Conservation (phyloP, 768 basidiomycete species). For the Hericium rajendrae region DNA sequence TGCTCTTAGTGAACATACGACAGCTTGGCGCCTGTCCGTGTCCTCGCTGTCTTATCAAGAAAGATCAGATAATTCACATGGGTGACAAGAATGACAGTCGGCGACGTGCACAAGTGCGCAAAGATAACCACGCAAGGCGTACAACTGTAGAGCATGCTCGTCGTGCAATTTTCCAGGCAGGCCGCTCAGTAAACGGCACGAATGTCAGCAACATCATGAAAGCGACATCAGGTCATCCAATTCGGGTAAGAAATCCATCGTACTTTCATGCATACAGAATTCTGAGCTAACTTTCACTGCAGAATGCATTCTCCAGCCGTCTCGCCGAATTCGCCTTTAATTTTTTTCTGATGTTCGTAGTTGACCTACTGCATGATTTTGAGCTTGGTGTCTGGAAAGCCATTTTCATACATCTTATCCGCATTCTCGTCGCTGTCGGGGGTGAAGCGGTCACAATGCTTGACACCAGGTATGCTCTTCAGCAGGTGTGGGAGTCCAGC, state of each 20-base stretch:
- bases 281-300: background rate
- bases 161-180: background rate
- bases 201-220: background rate
- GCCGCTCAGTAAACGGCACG: background rate
- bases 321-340: conserved; percentile 18
- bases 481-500: background rate
- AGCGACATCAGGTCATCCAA: conserved; percentile 7
- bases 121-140: conserved; percentile 6
- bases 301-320: conserved; percentile 26
- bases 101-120: conserved; percentile 2
- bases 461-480: background rate
- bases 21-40: conserved; percentile 31
- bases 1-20: conserved; percentile 28
- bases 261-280: background rate
- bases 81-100: conserved; percentile 19
- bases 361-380: conserved; percentile 26
- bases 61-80: conserved; percentile 20
- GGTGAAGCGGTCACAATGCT: background rate
- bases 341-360: conserved; percentile 18
- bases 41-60: conserved; percentile 26
- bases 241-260: conserved; percentile 2
- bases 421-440: conserved; percentile 15
- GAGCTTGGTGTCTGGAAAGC: conserved; percentile 27
- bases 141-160: conserved; percentile 7
- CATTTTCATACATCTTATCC: conserved; percentile 19